Evolutionary conservation across 495 filamentous ascomycete genomes (phyloP).

Genomic region (Annulohypoxylon nitens): DNA sequence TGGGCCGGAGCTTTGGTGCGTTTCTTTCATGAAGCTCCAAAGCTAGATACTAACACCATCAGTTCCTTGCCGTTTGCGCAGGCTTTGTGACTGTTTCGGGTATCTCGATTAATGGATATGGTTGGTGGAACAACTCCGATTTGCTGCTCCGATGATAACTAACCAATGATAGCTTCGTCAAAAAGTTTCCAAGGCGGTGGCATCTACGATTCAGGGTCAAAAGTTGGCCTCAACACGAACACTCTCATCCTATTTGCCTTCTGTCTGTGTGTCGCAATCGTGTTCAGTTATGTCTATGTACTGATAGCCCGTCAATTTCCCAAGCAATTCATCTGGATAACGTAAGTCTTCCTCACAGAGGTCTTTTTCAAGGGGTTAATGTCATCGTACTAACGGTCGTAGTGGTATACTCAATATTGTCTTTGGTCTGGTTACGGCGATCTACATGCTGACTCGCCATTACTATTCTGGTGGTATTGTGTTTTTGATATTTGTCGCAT

Average conservation of each 20-base stretch:
- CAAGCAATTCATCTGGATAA: slow-evolving; percentile 92
- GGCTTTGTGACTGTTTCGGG: slow-evolving; percentile 85
- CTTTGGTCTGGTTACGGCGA: slow-evolving; percentile 73
- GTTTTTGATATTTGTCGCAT: slow-evolving; percentile 80
- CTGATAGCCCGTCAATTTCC: slow-evolving; percentile 82
- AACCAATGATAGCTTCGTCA: slow-evolving; percentile 55
- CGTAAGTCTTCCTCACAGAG: too few relatives aligned
- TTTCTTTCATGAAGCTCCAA: slow-evolving; percentile 21
- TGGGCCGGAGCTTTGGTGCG: slow-evolving; percentile 85
- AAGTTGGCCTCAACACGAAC: slow-evolving; percentile 81
- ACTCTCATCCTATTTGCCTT: slow-evolving; percentile 88
- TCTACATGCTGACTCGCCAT: slow-evolving; percentile 76
- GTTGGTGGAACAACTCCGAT: slow-evolving; percentile 47
- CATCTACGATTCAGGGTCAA: slow-evolving; percentile 77
- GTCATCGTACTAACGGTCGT: slow-evolving; percentile 70
- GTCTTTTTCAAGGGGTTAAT: too few relatives aligned
- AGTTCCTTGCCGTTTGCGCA: slow-evolving; percentile 78
- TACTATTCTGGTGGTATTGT: slow-evolving; percentile 88
- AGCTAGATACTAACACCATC: slow-evolving; percentile 3
- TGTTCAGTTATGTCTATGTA: slow-evolving; percentile 82
- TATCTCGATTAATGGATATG: slow-evolving; percentile 81
- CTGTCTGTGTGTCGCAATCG: slow-evolving; percentile 76
- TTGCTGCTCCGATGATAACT: not conserved
- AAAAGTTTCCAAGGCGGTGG: slow-evolving; percentile 77
- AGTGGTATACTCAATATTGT: slow-evolving; percentile 89